These are phyloP conservation scores for Ganoderma resinaceum DNA, from an alignment of 1,284 basidiomycete species.

Conservation along the genomic window DNA sequence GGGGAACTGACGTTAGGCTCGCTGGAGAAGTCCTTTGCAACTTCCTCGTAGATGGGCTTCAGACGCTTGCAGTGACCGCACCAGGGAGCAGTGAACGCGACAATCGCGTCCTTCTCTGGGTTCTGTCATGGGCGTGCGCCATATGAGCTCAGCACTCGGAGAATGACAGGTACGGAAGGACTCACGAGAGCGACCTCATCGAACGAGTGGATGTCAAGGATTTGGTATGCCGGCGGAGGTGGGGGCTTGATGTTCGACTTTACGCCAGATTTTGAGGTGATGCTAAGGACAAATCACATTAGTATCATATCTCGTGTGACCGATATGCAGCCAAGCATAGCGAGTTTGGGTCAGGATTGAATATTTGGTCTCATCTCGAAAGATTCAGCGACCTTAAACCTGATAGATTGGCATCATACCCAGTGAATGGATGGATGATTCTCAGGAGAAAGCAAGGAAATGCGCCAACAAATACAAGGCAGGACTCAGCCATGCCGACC, in stretches of 20 bases:
- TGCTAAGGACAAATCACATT: slow-evolving; percentile 48
- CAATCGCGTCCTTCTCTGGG: slow-evolving; percentile 83
- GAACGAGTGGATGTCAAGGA: slow-evolving; percentile 79
- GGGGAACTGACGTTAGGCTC: slow-evolving; percentile 71
- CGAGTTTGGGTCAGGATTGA: slow-evolving; percentile 6
- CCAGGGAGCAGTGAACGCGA: slow-evolving; percentile 91
- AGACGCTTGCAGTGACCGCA: slow-evolving; percentile 89
- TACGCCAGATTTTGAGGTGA: slow-evolving; percentile 78
- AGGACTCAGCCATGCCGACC: too few relatives aligned
- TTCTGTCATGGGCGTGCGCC: slow-evolving; percentile 54
- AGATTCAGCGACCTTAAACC: slow-evolving; percentile 32
- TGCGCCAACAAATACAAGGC: too few relatives aligned
- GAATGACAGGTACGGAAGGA: not conserved
- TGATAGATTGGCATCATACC: slow-evolving; percentile 22
- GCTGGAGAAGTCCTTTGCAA: slow-evolving; percentile 79
- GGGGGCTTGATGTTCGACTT: slow-evolving; percentile 89
- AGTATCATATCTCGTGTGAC: not conserved
- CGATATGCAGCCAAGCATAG: not conserved
- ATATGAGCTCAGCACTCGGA: not conserved
- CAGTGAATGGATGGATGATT: not conserved
- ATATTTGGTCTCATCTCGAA: slow-evolving; percentile 24
- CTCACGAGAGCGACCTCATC: slow-evolving; percentile 76
- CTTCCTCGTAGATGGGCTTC: slow-evolving; percentile 89
- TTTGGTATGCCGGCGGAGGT: slow-evolving; percentile 74
- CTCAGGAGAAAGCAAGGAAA: not conserved